These are phyloP conservation scores for Fusarium solani-melongenae DNA, from an alignment of 2,329 filamentous ascomycete species.

Conservation along the genomic window DNA sequence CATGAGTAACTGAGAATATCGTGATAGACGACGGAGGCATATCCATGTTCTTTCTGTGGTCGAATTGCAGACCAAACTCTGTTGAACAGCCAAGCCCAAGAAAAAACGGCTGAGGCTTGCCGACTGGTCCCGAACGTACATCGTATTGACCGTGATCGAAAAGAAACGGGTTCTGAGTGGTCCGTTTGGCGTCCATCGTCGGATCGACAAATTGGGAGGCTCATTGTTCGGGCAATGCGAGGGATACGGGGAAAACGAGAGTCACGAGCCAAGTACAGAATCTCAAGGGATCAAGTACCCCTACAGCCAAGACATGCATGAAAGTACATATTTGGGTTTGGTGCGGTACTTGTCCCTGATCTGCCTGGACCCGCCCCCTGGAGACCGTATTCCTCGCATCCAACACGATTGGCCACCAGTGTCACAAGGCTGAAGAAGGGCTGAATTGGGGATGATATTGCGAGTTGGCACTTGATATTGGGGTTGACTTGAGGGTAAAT, in stretches of 20 bases:
- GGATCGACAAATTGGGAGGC: neutral
- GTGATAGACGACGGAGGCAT: neutral
- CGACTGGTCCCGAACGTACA: neutral
- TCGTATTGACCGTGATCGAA: neutral
- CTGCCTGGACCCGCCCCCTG: neutral
- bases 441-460: slow-evolving; percentile 9
- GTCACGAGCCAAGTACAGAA: slow-evolving; percentile 1
- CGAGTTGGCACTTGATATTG: neutral
- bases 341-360: slow-evolving; percentile 13
- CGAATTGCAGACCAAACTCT: neutral
- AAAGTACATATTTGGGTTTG: neutral
- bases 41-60: neutral
- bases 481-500: neutral
- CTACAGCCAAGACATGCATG: neutral
- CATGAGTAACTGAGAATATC: neutral
- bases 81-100: neutral
- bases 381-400: slow-evolving; percentile 38
- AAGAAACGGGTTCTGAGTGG: neutral
- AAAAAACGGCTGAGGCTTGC: neutral
- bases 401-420: slow-evolving; percentile 33
- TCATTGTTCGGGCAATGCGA: slow-evolving; percentile 11
- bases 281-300: neutral
- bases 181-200: neutral
- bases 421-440: slow-evolving; percentile 18
- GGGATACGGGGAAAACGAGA: slow-evolving; percentile 35